Percentiles rank a stretch among this genome's conserved stretches.
phyloP scores from a whole-genome alignment of 1,284 basidiomycete species.

The Puccinia novopanici region DNA sequence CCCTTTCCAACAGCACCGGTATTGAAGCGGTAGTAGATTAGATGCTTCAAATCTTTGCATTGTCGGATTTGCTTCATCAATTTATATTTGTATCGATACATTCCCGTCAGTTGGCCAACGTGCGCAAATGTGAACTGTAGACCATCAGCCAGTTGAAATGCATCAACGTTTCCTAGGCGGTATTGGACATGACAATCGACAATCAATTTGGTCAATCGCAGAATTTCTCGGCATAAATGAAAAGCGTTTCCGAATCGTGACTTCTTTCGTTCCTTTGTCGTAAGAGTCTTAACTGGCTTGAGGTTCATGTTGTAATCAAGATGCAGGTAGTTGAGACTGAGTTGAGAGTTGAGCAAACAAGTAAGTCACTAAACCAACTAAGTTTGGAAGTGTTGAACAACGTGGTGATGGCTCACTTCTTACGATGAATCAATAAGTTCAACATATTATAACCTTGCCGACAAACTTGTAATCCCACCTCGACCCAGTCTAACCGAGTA shows the following conservation, averaged over 20 bases:
- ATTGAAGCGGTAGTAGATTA: slow-evolving; percentile 98
- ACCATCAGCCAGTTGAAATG: slow-evolving; percentile 98
- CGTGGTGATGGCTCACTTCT: slow-evolving; percentile 61
- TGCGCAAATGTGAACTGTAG: slow-evolving; percentile 97
- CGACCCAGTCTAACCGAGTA: slow-evolving; percentile 97
- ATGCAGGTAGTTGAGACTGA: slow-evolving; percentile 94
- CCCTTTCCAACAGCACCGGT: slow-evolving; percentile 99
- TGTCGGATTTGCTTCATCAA: slow-evolving; percentile 99
- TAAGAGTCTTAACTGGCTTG: slow-evolving; percentile 95
- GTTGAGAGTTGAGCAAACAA: neutral
- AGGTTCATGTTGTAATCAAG: slow-evolving; percentile 67
- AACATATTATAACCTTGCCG: slow-evolving; percentile 99
- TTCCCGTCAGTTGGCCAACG: slow-evolving; percentile 95
- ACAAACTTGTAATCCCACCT: slow-evolving; percentile 97
- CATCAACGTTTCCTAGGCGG: slow-evolving; percentile 96
- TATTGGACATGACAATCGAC: slow-evolving; percentile 99
- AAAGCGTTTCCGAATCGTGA: slow-evolving; percentile 98
- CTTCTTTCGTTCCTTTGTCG: slow-evolving; percentile 99
- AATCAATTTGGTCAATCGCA: slow-evolving; percentile 94
- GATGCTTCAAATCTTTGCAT: slow-evolving; percentile 98
- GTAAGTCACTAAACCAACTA: neutral
- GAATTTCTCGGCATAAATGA: slow-evolving; percentile 95
- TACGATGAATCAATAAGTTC: slow-evolving; percentile 96
- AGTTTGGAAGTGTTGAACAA: neutral
- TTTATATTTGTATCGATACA: slow-evolving; percentile 99